phyloP scores from a whole-genome alignment of 352 stramenopile species.

The Globisporangium megalacanthum region DNA sequence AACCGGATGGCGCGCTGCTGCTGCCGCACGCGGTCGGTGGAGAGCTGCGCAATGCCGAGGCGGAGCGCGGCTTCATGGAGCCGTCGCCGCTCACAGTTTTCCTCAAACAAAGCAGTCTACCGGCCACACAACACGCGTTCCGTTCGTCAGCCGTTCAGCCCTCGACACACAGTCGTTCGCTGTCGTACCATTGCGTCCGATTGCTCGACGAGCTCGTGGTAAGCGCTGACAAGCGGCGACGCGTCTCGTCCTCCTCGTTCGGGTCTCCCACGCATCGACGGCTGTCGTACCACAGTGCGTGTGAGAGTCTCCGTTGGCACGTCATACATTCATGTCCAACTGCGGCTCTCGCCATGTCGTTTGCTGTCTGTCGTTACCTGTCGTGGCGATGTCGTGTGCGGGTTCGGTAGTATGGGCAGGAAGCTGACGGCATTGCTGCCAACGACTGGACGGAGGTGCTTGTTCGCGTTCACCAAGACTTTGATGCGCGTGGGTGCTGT shows the following conservation, averaged over 20 bases:
- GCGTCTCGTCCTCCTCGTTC: constrained; percentile 15
- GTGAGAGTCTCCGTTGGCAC: too few relatives aligned
- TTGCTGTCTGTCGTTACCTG: not conserved
- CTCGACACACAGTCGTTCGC: not conserved
- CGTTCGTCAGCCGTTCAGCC: not conserved
- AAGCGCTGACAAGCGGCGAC: constrained; percentile 37
- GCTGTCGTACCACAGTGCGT: too few relatives aligned
- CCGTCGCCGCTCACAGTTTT: constrained; percentile 26
- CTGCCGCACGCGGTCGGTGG: constrained; percentile 35
- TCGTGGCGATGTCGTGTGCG: not conserved
- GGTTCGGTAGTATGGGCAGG: constrained; percentile 6
- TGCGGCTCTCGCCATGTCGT: not conserved
- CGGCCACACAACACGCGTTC: not conserved
- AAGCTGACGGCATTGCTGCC: not conserved
- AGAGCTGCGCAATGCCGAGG: constrained; percentile 59
- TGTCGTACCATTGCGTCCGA: constrained; percentile 36
- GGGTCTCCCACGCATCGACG: too few relatives aligned
- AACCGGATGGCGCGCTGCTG: constrained; percentile 60
- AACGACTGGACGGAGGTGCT: not conserved
- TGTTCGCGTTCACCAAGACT: not conserved
- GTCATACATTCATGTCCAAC: too few relatives aligned
- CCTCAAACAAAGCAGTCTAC: constrained; percentile 23
- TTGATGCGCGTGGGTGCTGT: not conserved
- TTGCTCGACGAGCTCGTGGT: constrained; percentile 45
- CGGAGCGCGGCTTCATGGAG: constrained; percentile 35